Conservation (phyloP, 768 basidiomycete genomes). For the Boletus speciosus region DNA sequence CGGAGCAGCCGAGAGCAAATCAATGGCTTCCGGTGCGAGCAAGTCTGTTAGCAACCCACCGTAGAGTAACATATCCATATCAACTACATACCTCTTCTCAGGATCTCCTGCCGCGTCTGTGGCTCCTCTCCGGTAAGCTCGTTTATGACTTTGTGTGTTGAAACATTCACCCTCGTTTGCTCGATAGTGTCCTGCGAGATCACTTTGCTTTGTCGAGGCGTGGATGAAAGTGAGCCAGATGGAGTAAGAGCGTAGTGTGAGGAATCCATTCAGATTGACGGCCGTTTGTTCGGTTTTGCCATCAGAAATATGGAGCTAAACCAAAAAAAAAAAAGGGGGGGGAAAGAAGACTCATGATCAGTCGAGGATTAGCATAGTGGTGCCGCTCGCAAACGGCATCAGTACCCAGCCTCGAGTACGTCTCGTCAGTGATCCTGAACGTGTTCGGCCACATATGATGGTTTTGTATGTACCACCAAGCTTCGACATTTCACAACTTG, state of each 20-base stretch:
- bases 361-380: too few species aligned
- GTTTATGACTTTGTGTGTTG: constrained; percentile 11
- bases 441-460: background rate
- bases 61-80: background rate
- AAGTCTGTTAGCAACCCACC: background rate
- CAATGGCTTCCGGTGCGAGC: constrained; percentile 4
- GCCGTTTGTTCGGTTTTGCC: background rate
- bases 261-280: background rate
- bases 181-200: constrained; percentile 19
- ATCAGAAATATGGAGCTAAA: background rate
- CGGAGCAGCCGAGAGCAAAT: constrained; percentile 6
- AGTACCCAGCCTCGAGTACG: background rate
- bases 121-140: constrained; percentile 15
- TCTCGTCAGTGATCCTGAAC: background rate
- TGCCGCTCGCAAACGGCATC: background rate
- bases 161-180: constrained; percentile 22
- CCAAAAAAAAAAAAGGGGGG: background rate
- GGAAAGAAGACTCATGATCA: background rate
- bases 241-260: background rate
- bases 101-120: constrained; percentile 20
- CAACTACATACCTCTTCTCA: constrained; percentile 16
- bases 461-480: background rate
- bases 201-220: constrained; percentile 12
- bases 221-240: background rate
- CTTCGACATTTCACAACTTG: background rate